phyloP scores from a whole-genome alignment of 2,329 filamentous ascomycete species.

The Harringtonia aguacate region DNA sequence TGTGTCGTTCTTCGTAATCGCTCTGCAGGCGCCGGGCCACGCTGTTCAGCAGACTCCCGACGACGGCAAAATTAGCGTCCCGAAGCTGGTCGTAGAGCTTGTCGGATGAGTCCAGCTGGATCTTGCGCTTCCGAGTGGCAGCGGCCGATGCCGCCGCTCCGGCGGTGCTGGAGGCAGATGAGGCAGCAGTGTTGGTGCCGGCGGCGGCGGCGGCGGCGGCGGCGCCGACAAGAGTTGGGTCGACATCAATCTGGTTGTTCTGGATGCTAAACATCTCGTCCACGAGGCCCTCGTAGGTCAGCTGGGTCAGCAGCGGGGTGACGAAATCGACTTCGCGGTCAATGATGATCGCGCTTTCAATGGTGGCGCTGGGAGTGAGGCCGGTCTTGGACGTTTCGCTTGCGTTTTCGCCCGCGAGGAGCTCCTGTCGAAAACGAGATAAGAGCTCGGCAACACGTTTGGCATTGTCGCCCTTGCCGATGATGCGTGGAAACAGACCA shows the following conservation, averaged over 20 bases:
- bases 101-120: constrained; percentile 81
- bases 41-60: constrained; percentile 80
- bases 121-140: constrained; percentile 64
- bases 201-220: constrained; percentile 21
- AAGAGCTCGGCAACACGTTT: constrained; percentile 81
- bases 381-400: constrained; percentile 51
- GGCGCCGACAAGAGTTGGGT: constrained; percentile 79
- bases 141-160: constrained; percentile 40
- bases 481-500: constrained; percentile 87
- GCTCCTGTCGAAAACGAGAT: constrained; percentile 82
- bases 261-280: constrained; percentile 89
- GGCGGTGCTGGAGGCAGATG: constrained; percentile 43
- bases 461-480: constrained; percentile 92
- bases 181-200: constrained; percentile 27
- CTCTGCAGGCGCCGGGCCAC: constrained; percentile 74
- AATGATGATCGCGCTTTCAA: constrained; percentile 88
- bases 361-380: constrained; percentile 72
- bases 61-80: constrained; percentile 90
- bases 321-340: constrained; percentile 93
- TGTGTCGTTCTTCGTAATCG: constrained; percentile 82
- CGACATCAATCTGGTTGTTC: constrained; percentile 87
- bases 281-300: constrained; percentile 93
- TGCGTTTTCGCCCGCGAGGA: constrained; percentile 67
- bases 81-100: constrained; percentile 79
- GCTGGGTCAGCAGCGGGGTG: constrained; percentile 81